These are phyloP conservation scores for Phanerochaete carnosa DNA, from an alignment of 768 basidiomycete genomes.

Conservation along the genomic window DNA sequence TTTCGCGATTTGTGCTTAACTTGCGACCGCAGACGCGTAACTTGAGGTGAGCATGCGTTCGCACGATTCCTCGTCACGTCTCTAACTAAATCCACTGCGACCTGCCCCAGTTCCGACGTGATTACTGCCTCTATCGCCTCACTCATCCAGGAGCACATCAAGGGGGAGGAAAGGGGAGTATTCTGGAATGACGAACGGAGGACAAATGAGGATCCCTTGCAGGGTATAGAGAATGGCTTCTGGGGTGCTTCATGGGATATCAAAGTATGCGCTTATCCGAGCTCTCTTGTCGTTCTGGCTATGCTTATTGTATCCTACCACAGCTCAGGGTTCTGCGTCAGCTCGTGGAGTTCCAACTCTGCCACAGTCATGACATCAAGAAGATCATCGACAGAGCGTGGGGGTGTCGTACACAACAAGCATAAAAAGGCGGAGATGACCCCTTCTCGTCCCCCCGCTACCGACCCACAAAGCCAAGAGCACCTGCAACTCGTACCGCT, in stretches of 20 bases:
- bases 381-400: conserved; percentile 77
- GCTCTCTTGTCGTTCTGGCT: conserved; percentile 16
- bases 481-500: conserved; percentile 64
- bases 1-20: conserved; percentile 76
- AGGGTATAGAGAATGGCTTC: conserved; percentile 63
- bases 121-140: conserved; percentile 72
- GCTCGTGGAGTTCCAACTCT: conserved; percentile 80
- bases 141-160: conserved; percentile 71
- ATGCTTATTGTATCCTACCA: conserved; percentile 19
- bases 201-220: conserved; percentile 73
- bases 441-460: conserved; percentile 46
- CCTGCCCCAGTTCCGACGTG: conserved; percentile 60
- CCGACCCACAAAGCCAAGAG: conserved; percentile 65
- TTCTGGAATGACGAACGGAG: conserved; percentile 76
- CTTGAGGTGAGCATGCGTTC: conserved; percentile 64
- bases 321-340: conserved; percentile 83
- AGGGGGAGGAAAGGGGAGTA: conserved; percentile 66
- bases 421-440: conserved; percentile 76
- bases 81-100: conserved; percentile 30
- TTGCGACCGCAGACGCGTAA: conserved; percentile 88
- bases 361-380: conserved; percentile 67
- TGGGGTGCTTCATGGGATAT: conserved; percentile 79
- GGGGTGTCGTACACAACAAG: conserved; percentile 80
- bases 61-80: conserved; percentile 25
- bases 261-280: conserved; percentile 53